phyloP scores from a whole-genome alignment of 1,284 basidiomycete species.

The Irpex lacteus region DNA sequence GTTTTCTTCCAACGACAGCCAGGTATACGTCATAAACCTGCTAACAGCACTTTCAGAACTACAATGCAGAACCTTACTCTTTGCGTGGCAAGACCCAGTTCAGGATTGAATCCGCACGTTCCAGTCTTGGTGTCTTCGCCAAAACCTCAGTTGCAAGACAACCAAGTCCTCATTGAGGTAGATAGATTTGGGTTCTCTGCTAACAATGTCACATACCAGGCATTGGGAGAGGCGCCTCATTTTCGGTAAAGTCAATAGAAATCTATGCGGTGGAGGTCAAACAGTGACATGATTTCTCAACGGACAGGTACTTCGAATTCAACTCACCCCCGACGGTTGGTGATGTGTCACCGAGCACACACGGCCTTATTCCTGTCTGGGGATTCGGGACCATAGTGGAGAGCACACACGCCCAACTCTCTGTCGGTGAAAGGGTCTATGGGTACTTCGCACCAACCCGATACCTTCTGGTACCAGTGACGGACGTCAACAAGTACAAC shows the following conservation, averaged over 20 bases:
- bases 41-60: background rate
- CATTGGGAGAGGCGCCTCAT: slow-evolving; percentile 57
- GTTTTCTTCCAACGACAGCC: too few species aligned
- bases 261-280: background rate
- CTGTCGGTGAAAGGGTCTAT: slow-evolving; percentile 55
- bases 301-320: slow-evolving; percentile 61
- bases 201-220: slow-evolving; percentile 46
- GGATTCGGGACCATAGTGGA: slow-evolving; percentile 54
- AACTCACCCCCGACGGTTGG: slow-evolving; percentile 41
- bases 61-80: slow-evolving; percentile 14
- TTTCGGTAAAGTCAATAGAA: slow-evolving; percentile 41
- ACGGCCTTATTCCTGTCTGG: slow-evolving; percentile 67
- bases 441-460: slow-evolving; percentile 59
- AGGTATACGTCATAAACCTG: background rate
- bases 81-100: slow-evolving; percentile 14
- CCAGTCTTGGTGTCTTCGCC: slow-evolving; percentile 22
- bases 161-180: slow-evolving; percentile 54
- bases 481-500: slow-evolving; percentile 46
- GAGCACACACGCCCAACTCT: slow-evolving; percentile 46
- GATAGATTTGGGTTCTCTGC: slow-evolving; percentile 65
- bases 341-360: slow-evolving; percentile 40
- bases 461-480: slow-evolving; percentile 53
- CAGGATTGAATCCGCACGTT: slow-evolving; percentile 11
- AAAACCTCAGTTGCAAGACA: slow-evolving; percentile 33
- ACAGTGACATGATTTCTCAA: background rate